Evolutionary conservation across 371 early-diverging fungal genomes (phyloP).

Genomic region (Mortierella sp.): DNA sequence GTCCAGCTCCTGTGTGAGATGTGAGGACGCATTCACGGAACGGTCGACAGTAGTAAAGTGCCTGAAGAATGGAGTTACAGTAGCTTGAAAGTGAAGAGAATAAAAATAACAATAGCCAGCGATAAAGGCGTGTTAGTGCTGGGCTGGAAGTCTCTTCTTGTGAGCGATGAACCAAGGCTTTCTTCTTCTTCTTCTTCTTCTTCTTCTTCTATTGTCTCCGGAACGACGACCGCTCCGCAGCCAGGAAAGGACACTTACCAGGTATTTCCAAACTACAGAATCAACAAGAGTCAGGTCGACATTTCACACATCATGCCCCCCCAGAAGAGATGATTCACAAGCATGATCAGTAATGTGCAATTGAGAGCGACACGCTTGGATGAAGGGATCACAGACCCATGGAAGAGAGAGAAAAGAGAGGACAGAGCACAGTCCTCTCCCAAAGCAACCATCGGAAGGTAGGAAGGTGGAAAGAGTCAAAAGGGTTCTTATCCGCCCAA

Average conservation of each 20-base stretch:
- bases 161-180: no score
- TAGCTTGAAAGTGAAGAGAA: constrained; percentile 70
- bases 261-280: constrained; percentile 87
- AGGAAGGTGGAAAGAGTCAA: no score
- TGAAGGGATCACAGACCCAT: background rate
- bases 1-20: constrained; percentile 64
- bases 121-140: background rate
- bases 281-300: background rate
- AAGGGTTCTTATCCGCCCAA: no score
- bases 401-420: background rate
- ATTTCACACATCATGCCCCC: background rate
- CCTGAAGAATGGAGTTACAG: constrained; percentile 96
- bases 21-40: constrained; percentile 92
- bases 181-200: no score
- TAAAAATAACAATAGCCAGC: constrained; percentile 4
- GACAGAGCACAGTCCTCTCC: no score
- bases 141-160: background rate
- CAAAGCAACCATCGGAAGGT: no score
- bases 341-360: background rate
- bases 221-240: background rate
- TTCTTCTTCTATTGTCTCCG: no score
- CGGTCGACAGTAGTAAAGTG: constrained; percentile 94
- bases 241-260: constrained; percentile 64
- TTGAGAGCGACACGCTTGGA: constrained; percentile 1
- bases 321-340: background rate